Evolutionary conservation across 257 asterid genomes (phyloP).

Genomic region (Nicotiana tomentosiformis): DNA sequence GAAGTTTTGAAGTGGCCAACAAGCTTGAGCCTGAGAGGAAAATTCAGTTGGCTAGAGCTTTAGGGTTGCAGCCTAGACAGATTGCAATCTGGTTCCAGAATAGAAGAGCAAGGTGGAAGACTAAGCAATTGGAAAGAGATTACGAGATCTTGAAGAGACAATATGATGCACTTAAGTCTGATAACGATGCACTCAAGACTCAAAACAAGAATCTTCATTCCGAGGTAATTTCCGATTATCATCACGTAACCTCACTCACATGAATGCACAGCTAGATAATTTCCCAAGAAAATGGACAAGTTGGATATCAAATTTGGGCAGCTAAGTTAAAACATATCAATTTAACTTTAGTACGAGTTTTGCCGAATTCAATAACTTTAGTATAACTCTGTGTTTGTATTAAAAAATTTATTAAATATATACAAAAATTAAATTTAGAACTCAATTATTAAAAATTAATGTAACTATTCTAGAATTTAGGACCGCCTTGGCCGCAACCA

Average conservation of each 20-base stretch:
- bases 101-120: constrained; percentile 84
- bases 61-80: constrained; percentile 79
- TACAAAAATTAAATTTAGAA: no score
- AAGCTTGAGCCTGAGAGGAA: constrained; percentile 84
- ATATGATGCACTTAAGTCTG: constrained; percentile 58
- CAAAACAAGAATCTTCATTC: constrained; percentile 64
- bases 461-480: no score
- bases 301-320: neutral
- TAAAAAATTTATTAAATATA: no score
- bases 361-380: no score
- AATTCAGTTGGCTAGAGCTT: constrained; percentile 66
- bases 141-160: constrained; percentile 62
- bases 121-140: constrained; percentile 78
- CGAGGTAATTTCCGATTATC: constrained; percentile 29
- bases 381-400: no score
- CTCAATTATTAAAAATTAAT: no score
- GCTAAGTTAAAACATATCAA: neutral
- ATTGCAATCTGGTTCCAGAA: constrained; percentile 91
- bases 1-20: constrained; percentile 71
- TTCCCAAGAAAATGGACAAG: neutral
- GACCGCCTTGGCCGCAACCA: neutral
- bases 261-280: neutral
- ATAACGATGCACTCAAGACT: constrained; percentile 62
- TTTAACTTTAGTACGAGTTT: neutral
- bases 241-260: neutral